phyloP scores from a whole-genome alignment of 225 moss, liverwort and hornwort genomes.

The Physcomitrium patens region DNA sequence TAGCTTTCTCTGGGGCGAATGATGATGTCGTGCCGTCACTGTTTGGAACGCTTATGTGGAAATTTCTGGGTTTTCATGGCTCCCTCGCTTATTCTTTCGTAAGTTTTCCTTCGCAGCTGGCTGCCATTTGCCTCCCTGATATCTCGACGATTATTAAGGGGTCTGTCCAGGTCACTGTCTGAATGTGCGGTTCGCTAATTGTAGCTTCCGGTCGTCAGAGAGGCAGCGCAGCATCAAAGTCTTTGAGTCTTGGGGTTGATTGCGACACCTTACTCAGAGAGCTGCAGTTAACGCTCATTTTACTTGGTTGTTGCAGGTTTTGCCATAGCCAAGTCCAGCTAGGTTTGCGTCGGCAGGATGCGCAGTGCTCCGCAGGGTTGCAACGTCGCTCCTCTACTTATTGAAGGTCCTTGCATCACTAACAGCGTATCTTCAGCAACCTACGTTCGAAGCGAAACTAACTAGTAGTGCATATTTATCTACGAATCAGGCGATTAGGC shows the following conservation, averaged over 20 bases:
- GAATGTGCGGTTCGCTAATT: too few relatives aligned
- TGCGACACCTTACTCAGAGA: not conserved
- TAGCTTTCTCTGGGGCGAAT: too few relatives aligned
- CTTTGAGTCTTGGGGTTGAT: not conserved
- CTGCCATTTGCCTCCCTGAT: too few relatives aligned
- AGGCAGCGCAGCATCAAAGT: not conserved
- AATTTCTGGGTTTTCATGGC: too few relatives aligned
- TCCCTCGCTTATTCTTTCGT: too few relatives aligned
- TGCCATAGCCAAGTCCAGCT: not conserved
- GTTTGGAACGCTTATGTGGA: too few relatives aligned
- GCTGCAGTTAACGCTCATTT: not conserved
- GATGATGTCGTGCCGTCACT: too few relatives aligned
- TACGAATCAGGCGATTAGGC: constrained; percentile 1
- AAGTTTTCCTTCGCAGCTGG: too few relatives aligned
- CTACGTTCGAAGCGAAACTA: not conserved
- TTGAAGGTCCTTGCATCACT: not conserved
- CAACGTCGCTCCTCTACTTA: not conserved
- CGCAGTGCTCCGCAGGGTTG: not conserved
- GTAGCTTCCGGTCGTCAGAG: not conserved
- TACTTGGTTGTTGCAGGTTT: constrained; percentile 3
- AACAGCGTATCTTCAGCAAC: not conserved
- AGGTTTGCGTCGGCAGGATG: not conserved
- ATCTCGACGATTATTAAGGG: too few relatives aligned
- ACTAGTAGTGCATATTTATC: not conserved
- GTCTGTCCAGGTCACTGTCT: too few relatives aligned